Conservation (phyloP, 2,329 filamentous ascomycete species). For the Pseudogymnoascus destructans region DNA sequence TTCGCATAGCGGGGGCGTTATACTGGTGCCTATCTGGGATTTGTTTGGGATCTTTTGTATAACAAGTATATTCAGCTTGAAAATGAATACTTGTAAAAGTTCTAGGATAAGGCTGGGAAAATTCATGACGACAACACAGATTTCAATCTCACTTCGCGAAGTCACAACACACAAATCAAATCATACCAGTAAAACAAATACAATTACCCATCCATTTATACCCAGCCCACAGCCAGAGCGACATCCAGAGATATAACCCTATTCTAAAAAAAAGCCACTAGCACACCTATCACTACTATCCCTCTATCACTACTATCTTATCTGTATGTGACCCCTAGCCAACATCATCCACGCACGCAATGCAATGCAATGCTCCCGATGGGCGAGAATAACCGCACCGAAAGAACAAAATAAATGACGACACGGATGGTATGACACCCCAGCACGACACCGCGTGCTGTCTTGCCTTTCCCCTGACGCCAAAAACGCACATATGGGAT, state of each 20-base stretch:
- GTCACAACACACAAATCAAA: neutral
- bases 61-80: neutral
- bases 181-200: neutral
- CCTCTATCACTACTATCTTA: neutral
- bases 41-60: neutral
- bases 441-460: neutral
- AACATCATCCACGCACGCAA: neutral
- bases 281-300: neutral
- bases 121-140: neutral
- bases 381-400: neutral
- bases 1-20: constrained; percentile 3
- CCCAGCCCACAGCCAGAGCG: neutral
- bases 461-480: neutral
- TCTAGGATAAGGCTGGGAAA: too few relatives aligned
- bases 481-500: neutral
- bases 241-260: neutral
- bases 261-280: neutral
- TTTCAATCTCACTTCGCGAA: neutral
- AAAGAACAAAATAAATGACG: neutral
- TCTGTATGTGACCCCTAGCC: neutral
- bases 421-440: neutral
- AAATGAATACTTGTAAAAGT: neutral
- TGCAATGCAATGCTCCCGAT: neutral
- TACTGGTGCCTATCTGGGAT: neutral
- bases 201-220: neutral